Evolutionary conservation across 2,329 filamentous ascomycete species (phyloP).

Genomic region (Hymenoscyphus occultus): DNA sequence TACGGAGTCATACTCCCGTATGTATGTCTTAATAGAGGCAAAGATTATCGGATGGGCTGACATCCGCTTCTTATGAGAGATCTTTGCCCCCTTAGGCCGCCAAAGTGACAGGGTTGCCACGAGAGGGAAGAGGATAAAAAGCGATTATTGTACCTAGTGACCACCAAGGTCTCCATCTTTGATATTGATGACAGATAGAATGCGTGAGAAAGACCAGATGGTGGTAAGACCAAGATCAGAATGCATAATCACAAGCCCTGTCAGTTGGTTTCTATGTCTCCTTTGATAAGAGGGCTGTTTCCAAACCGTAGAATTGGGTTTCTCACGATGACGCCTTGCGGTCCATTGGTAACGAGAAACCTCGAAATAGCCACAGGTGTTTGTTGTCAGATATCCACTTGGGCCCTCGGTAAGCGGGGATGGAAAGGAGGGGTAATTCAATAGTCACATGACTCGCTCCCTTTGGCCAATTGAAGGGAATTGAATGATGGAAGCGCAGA

Average conservation of each 20-base stretch:
- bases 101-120: slow-evolving; percentile 7
- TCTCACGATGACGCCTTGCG: not conserved
- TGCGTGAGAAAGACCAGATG: slow-evolving; percentile 9
- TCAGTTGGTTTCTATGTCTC: not conserved
- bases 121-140: slow-evolving; percentile 1
- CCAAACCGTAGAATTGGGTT: slow-evolving; percentile 6
- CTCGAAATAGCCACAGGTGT: not conserved
- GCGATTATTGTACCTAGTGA: not conserved
- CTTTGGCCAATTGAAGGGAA: not conserved
- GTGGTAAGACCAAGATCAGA: slow-evolving; percentile 5
- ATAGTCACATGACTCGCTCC: not conserved
- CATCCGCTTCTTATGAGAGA: slow-evolving; percentile 5
- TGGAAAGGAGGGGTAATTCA: not conserved
- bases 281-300: not conserved
- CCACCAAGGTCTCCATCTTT: not conserved
- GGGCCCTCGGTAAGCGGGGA: not conserved
- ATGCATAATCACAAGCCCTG: not conserved
- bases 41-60: slow-evolving; percentile 2
- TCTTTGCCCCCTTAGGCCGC: not conserved
- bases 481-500: not conserved
- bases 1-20: slow-evolving; percentile 4
- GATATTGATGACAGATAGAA: slow-evolving; percentile 8
- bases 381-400: not conserved
- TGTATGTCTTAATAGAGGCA: slow-evolving; percentile 5
- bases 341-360: not conserved